A percentile compares a stretch with the other conserved stretches of the same genome.
Conservation (phyloP, 805 yeast species). For the Wickerhamiella kazuoi region DNA sequence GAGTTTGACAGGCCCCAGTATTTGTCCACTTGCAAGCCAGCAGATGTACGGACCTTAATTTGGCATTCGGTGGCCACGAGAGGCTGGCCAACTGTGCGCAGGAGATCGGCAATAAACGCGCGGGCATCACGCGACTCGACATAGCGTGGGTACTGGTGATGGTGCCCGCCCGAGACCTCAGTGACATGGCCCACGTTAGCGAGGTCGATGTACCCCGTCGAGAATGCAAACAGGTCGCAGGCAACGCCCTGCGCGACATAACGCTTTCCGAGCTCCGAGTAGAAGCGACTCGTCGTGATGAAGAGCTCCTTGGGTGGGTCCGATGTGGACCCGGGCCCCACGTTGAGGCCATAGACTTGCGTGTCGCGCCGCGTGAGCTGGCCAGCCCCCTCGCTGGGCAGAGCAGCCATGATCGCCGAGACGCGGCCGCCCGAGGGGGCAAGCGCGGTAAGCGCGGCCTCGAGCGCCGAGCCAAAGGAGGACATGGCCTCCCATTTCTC, state of each 20-base stretch:
- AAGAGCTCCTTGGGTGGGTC: constrained; percentile 33
- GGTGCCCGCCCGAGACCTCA: constrained; percentile 50
- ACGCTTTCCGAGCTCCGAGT: constrained; percentile 39
- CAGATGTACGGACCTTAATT: constrained; percentile 70
- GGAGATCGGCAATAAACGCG: constrained; percentile 36
- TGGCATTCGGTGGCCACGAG: constrained; percentile 66
- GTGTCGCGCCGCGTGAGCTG: constrained; percentile 22
- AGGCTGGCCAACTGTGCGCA: constrained; percentile 4
- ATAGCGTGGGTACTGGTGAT: constrained; percentile 51
- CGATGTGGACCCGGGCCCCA: constrained; percentile 11
- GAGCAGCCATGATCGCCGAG: constrained; percentile 41
- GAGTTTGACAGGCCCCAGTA: constrained; percentile 39
- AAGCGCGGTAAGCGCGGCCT: constrained; percentile 47
- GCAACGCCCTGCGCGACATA: constrained; percentile 46
- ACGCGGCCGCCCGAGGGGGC: constrained; percentile 59
- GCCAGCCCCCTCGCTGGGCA: constrained; percentile 78
- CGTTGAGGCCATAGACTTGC: constrained; percentile 5
- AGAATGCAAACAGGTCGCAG: constrained; percentile 55
- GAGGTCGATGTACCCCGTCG: constrained; percentile 49
- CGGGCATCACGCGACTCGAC: constrained; percentile 51
- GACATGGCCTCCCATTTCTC: constrained; percentile 36
- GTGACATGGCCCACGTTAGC: constrained; percentile 54
- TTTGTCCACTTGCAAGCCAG: constrained; percentile 62
- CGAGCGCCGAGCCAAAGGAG: constrained; percentile 62
- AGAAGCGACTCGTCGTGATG: constrained; percentile 44